These are phyloP conservation scores for Sclerotinia subarctica DNA, from an alignment of 2,329 filamentous ascomycete species.

Conservation along the genomic window DNA sequence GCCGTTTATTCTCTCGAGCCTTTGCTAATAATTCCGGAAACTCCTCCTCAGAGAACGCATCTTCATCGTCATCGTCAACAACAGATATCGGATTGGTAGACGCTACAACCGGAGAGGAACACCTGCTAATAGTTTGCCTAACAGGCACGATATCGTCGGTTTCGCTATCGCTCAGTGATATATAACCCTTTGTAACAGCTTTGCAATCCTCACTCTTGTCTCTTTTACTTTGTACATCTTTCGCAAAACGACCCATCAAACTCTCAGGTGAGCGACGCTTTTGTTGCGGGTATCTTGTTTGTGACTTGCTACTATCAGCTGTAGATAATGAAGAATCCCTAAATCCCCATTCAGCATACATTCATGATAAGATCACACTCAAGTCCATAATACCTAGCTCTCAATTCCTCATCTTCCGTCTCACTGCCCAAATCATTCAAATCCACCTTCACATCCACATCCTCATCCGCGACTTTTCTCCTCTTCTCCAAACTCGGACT, in stretches of 20 bases:
- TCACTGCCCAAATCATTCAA: constrained; percentile 21
- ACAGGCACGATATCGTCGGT: constrained; percentile 20
- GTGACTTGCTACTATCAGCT: constrained; percentile 26
- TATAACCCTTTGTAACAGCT: constrained; percentile 24
- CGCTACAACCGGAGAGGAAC: not conserved
- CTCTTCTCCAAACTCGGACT: constrained; percentile 32
- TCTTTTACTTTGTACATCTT: constrained; percentile 23
- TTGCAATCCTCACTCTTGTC: constrained; percentile 19
- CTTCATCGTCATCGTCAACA: constrained; percentile 32
- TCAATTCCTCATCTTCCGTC: constrained; percentile 13
- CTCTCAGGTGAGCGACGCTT: constrained; percentile 22
- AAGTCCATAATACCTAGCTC: not conserved
- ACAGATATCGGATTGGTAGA: not conserved
- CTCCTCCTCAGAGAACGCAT: constrained; percentile 32
- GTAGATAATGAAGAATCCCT: constrained; percentile 31
- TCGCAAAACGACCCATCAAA: constrained; percentile 27
- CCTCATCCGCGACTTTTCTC: constrained; percentile 27
- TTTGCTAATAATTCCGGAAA: constrained; percentile 36
- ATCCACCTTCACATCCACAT: constrained; percentile 21
- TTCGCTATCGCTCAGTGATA: constrained; percentile 33
- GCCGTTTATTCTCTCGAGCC: constrained; percentile 33
- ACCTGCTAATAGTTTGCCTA: not conserved
- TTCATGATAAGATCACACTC: not conserved
- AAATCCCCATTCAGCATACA: constrained; percentile 10
- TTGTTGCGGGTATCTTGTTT: constrained; percentile 15